Base-by-base conservation (phyloP, 148 eudicot species). In the Silene conica region DNA sequence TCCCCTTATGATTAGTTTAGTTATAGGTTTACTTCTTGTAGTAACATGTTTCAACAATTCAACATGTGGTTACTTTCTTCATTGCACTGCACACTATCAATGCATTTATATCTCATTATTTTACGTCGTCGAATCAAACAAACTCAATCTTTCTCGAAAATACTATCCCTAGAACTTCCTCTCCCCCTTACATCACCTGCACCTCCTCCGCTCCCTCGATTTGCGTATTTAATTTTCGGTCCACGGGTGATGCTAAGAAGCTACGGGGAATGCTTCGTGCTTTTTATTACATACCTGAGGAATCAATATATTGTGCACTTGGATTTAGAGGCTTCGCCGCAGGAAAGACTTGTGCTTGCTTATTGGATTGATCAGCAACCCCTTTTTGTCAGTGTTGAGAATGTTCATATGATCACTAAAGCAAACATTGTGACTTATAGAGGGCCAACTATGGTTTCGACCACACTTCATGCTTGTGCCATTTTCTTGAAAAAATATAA, bases 211-310 rank as follows among this genome's bases (percentile, higher is more conserved):
- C 52, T 85, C 25, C 97, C 98, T 43, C 90, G 89, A 8, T 92
- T 94, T 70, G 98, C 98, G 1, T 94, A 94, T 67, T 46, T 94
- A 73, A 82, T 94, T 56, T 91, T 97, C 0, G 98, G 98, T 94
- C 98, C 20, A 89, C 73, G 78, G 97, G 98, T 45, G 98, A 94
- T 80, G 34, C 83, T 50, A 86, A 87, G 1, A 94, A 86, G 83
- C 86, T 94, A 43, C 92, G 98, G 97, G 87, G 98, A 69, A 84
- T 90, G 16, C 86, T 94, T 13, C 79, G 68, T 54, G 72, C 93
- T 0, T 57, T 88, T 46, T 94, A 94, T 75, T n/a, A n/a, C n/a
- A n/a, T 97, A 94, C 76, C 98, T 97, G 0, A 79, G 87, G 74
- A 94, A 94, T 74, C 89, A 88, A 70, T 94, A 94, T 73, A 78